Conservation (phyloP, 768 basidiomycete species). For the Boletus pseudopeckii region DNA sequence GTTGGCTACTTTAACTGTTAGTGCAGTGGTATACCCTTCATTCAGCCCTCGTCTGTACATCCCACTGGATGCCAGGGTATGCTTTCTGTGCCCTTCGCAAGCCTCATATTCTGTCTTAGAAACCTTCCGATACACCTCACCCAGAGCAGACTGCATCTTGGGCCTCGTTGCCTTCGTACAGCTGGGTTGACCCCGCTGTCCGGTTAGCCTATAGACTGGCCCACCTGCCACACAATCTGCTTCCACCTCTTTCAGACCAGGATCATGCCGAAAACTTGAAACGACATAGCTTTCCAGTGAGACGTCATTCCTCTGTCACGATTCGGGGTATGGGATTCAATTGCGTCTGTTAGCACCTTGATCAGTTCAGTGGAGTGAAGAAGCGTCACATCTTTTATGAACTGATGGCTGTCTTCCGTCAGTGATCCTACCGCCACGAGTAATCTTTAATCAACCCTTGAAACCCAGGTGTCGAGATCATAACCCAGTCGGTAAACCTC, state of each 20-base stretch:
- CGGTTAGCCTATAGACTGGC: neutral
- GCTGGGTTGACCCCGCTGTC: slow-evolving; percentile 1
- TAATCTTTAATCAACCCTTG: neutral
- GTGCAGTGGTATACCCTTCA: neutral
- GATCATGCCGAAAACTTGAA: neutral
- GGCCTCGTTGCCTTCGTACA: neutral
- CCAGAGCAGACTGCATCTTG: slow-evolving; percentile 1
- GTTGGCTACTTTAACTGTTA: neutral
- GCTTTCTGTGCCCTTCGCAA: neutral
- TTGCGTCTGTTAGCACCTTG: neutral
- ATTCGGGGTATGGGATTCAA: neutral
- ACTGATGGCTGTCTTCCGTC: slow-evolving; percentile 1
- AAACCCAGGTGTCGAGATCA: neutral
- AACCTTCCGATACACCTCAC: neutral
- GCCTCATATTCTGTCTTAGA: neutral
- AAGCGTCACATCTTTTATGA: slow-evolving; percentile 1
- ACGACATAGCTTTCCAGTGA: neutral
- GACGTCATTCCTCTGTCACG: neutral
- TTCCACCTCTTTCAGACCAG: neutral
- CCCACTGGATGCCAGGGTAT: neutral
- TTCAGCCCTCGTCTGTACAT: neutral
- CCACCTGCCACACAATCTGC: neutral
- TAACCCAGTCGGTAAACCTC: neutral
- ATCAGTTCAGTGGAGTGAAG: neutral
- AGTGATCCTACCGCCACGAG: neutral